Base-by-base conservation (phyloP, 345 rosid genomes). In the Conringia planisiliqua region DNA sequence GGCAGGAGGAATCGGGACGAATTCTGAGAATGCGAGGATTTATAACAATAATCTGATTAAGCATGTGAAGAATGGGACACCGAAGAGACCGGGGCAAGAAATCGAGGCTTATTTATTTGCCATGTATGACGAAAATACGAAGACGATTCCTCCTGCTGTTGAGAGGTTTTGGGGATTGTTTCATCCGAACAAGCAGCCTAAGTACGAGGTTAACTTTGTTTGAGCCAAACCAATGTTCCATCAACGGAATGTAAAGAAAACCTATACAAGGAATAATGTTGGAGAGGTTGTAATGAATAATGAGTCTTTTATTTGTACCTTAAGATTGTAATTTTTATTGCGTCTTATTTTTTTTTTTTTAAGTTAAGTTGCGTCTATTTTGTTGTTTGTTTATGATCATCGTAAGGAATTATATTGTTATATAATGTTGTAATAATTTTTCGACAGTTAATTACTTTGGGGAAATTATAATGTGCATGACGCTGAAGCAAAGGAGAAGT, bases 21-120 rank as follows among this genome's bases (percentile, higher is more conserved):
- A 10, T 16, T 5, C 55, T 10, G 74, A 76, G n/a, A 83, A 80
- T 55, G 84, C 86, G 10, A 46, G 32, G n/a, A 68, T 35, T 10
- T 83, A 83, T 62, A 63, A 47, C 40, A 75, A 63, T 11, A 80
- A 72, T 43, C n/a, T 83, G 78, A 78, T 80, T 10, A 47, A 59
- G 7, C 82, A 75, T 66, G 86, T 80, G 54, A 75, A 74, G 69
- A 43, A 40, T 4, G 86, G 86, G 35, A 67, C 78, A 26, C 84
- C 86, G 1, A 83, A 54, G 70, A 83, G 36, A 57, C 80, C 80
- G n/a, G 78, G 82, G 47, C 67, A 20, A 60, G 58, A 66, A 3
- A 83, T 83, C 3, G 82, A 83, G 61, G 64, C 86, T 35, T 83
- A 80, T 62, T 2, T 83, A 27, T 83, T 83, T 71, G 83, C 86